These are phyloP conservation scores for Syzygium syzygioides DNA, from an alignment of 441 rosid species.

Conservation along the genomic window DNA sequence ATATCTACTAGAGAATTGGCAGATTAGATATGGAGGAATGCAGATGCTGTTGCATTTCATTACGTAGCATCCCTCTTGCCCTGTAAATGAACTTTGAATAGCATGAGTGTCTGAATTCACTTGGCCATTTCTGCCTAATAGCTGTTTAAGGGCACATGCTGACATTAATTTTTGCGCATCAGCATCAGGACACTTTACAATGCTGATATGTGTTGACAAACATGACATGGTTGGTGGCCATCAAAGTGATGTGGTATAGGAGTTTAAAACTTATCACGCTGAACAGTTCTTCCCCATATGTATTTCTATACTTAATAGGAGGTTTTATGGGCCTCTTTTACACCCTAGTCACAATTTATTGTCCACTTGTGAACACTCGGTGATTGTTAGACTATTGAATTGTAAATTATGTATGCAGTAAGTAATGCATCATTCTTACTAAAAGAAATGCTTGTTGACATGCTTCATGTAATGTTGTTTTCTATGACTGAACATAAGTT, in stretches of 20 bases:
- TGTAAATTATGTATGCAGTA: not conserved
- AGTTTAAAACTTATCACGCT: not conserved
- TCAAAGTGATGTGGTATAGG: not conserved
- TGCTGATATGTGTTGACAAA: not conserved
- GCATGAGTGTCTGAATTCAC: not conserved
- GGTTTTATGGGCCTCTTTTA: not conserved
- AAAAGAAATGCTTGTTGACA: not conserved
- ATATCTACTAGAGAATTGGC: not conserved
- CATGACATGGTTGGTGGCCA: not conserved
- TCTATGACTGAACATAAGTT: not conserved
- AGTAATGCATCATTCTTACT: not conserved
- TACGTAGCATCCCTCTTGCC: not conserved
- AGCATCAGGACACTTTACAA: not conserved
- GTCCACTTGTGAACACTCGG: not conserved
- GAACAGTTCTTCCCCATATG: not conserved
- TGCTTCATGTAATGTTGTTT: not conserved
- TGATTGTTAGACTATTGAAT: not conserved
- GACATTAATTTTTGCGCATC: not conserved
- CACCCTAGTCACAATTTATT: not conserved
- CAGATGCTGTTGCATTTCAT: not conserved
- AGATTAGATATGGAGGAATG: not conserved
- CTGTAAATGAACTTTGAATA: not conserved
- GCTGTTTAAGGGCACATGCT: not conserved
- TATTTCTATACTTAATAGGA: not conserved
- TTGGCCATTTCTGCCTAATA: not conserved